Base-by-base conservation (phyloP, 345 rosid genomes). In the Aegle marmelos region DNA sequence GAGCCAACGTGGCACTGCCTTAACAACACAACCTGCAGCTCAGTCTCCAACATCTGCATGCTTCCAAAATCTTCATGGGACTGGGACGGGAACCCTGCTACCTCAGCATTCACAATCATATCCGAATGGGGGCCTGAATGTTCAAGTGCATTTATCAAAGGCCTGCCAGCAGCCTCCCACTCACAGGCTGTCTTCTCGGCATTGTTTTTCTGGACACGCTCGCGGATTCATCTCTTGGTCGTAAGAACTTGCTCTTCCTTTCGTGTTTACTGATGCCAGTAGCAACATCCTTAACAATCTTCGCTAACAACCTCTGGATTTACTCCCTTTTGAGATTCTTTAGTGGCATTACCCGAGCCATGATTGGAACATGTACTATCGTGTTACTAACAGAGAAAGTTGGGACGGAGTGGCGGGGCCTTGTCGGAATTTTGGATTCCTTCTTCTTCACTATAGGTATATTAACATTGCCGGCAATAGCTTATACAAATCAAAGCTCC, bases 101-200 rank as follows among this genome's bases (percentile, higher is more conserved):
- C 80, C 8, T 4, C 70, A 7, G 68, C 75, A 60, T 66, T 66
- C 1, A 74, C 93, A 21, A 82, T 86, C 34, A 78, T 91, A 25
- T 88, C 95, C 0, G 88, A 90, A 68, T 90, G 91, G 89, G 53
- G 68, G 2, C 89, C 90, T 16, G 81, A 87, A 73, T 88, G 95
- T 36, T 76, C 89, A 0, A 84, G 68, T 53, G 75, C 91, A 2
- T 30, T 87, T 68, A 59, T 88, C 77, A 86, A 37, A 16, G 90
- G 89, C 70, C 78, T 90, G 5, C 95, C 95, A 1, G 88, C 91
- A 10, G 83, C 92, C 0, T 82, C 91, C 2, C 89, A 85, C 83
- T 88, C 84, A 45, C 77, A n/a, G 93, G 93, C 1, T 86, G 90
- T 78, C 64, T 91, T 6, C 24, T 86, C 17, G 95, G 95, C 5